Base-by-base conservation (phyloP, 495 filamentous ascomycete species). In the Pseudomonodictys pantanalensis region DNA sequence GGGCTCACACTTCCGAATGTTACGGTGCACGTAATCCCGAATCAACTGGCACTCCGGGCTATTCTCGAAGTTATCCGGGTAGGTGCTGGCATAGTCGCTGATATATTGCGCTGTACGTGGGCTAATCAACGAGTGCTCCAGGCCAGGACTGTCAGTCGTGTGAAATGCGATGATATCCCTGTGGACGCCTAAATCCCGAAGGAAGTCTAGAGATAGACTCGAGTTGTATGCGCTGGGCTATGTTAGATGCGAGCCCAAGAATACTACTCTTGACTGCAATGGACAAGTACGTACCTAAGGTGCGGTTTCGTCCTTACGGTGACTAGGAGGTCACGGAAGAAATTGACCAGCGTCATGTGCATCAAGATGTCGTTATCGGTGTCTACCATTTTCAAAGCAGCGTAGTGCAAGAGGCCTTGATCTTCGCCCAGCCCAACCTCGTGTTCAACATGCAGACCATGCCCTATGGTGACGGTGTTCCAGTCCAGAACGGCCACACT, bases 321-420 rank as follows among this genome's bases (percentile, higher is more conserved):
- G 15, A 52, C 35, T 49, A 75, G 64, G 22, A 75, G 59, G 17
- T 72, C 65, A n/a, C 65, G 54, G 63, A 65, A 90, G 68, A 93
- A 93, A 62, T 89, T 83, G 46, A 95, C 76, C 46, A 93, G 72
- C 18, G 78, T 89, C 64, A 89, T 79, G 60, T 92, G 87, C 86
- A 95, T 88, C 59, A 96, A 73, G 23, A 86, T 76, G 65, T 96
- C 91, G 35, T 76, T 77, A 55, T 77, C 78, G 23, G 65, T 70
- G 61, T 92, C 81, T 12, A 92, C 80, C 90, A 95, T 92, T 38
- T 80, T 74, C 35, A 83, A 73, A 3, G 85, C 79, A 1, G 86
- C 90, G 68, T 87, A 95, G 30, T 91, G 83, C 12, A 95, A 76
- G 2, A 96, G 67, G 12, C 89, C 88, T 45, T 70, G 59, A 2